Percentiles rank a stretch among this genome's conserved stretches.
Evolutionary conservation across 1,284 basidiomycete genomes (phyloP).

Genomic region (Leccinum subrobustum): DNA sequence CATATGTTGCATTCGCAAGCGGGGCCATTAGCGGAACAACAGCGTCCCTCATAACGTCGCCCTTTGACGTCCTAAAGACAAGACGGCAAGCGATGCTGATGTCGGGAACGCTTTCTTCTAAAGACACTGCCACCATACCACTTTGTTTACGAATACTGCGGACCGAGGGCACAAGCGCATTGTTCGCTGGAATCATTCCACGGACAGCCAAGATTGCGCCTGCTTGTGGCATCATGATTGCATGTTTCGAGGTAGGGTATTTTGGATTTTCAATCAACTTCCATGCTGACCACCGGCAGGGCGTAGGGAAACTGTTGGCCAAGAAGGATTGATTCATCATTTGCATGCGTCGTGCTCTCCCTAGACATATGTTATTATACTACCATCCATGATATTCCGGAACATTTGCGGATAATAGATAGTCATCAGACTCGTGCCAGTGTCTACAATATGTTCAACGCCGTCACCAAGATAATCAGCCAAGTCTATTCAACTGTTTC

Average conservation of each 20-base stretch:
- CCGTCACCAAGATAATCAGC: slow-evolving; percentile 36
- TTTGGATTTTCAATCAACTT: not conserved
- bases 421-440: slow-evolving; percentile 13
- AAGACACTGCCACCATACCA: slow-evolving; percentile 51
- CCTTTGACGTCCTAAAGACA: slow-evolving; percentile 97
- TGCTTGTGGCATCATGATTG: slow-evolving; percentile 98
- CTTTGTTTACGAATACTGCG: slow-evolving; percentile 70
- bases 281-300: slow-evolving; percentile 37
- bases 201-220: slow-evolving; percentile 95
- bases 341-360: not conserved
- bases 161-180: slow-evolving; percentile 75
- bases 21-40: slow-evolving; percentile 80
- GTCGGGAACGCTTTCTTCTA: slow-evolving; percentile 43
- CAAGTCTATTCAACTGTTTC: slow-evolving; percentile 76
- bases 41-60: slow-evolving; percentile 89
- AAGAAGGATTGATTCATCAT: slow-evolving; percentile 28
- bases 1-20: slow-evolving; percentile 76
- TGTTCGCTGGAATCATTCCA: slow-evolving; percentile 87
- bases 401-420: slow-evolving; percentile 11
- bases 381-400: slow-evolving; percentile 15
- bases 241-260: slow-evolving; percentile 80
- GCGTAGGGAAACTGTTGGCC: slow-evolving; percentile 51
- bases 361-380: slow-evolving; percentile 14
- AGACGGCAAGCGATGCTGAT: slow-evolving; percentile 77
- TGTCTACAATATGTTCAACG: slow-evolving; percentile 20